Percentiles rank a stretch among this genome's conserved stretches.
Conservation (phyloP, 1,284 basidiomycete genomes). For the Fomes fomentarius region DNA sequence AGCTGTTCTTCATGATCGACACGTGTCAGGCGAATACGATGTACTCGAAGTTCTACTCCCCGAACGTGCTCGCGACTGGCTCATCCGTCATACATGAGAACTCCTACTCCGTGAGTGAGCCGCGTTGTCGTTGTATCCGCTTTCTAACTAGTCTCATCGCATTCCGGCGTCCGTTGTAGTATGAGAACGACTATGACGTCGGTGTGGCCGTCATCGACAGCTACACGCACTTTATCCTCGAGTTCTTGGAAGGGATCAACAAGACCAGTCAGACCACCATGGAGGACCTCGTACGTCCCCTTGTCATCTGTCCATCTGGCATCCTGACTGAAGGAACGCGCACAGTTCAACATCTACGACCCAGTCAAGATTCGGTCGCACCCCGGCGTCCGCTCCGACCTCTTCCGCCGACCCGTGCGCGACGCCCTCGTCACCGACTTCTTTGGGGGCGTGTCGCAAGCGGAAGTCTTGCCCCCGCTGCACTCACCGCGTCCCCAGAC, state of each 20-base stretch:
- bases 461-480: slow-evolving; percentile 54
- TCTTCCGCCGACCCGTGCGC: slow-evolving; percentile 74
- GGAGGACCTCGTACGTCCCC: slow-evolving; percentile 76
- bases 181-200: slow-evolving; percentile 91
- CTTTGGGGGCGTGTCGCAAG: slow-evolving; percentile 90
- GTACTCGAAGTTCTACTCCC: slow-evolving; percentile 94
- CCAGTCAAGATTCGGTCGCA: slow-evolving; percentile 78
- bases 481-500: neutral
- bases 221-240: slow-evolving; percentile 91
- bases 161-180: slow-evolving; percentile 45
- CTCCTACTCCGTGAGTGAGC: slow-evolving; percentile 88
- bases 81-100: slow-evolving; percentile 89
- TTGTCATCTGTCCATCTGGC: neutral
- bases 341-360: slow-evolving; percentile 83
- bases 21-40: slow-evolving; percentile 98
- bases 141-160: neutral
- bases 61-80: slow-evolving; percentile 94
- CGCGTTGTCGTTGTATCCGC: neutral
- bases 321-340: neutral
- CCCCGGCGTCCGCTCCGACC: slow-evolving; percentile 85
- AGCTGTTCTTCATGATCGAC: slow-evolving; percentile 98
- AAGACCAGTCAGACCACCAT: slow-evolving; percentile 86
- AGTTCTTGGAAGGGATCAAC: slow-evolving; percentile 91
- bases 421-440: slow-evolving; percentile 92
- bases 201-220: slow-evolving; percentile 96